Base-by-base conservation (phyloP, 2,329 filamentous ascomycete genomes). In the Fusarium subtropicale region DNA sequence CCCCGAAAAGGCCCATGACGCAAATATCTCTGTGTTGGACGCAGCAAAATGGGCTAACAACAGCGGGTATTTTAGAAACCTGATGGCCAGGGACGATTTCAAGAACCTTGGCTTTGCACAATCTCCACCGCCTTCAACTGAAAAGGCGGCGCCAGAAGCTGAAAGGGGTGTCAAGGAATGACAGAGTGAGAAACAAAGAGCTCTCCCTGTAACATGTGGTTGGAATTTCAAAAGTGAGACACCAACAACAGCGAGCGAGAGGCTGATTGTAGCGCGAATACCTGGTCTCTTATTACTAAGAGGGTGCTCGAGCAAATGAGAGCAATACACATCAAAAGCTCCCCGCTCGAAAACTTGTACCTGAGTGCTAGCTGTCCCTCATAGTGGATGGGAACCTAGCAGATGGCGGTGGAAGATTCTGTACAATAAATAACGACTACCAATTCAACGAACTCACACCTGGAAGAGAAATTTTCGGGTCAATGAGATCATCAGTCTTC, bases 81-180 rank as follows among this genome's bases (percentile, higher is more conserved):
- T 99, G 33, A 99, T 99, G 96, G 94, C 94, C 10, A 93, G 88
- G 72, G 96, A 99, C 76, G 92, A 97, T 63, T 96, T 98, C 80
- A 93, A 92, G 80, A 99, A 99, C 76, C 83, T 99, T 41, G 96
- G 96, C 0, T 96, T 97, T 73, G 74, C 84, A 46, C 75, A 78
- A 47, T 64, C 71, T 57, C 59, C 68, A 63, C 67, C 71, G 24
- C 59, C 66, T 54, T 67, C 72, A 39, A 15, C 33, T 51, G 60
- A 41, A 64, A 73, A 63, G 60, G 68, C 74, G 61, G 70, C 75
- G 46, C 70, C 77, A 20, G 76, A 78, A 70, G 78, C 76, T 15
- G 76, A 79, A 71, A 79, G 76, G 55, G 75, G 74, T 45, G 74
- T 76, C 62, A 81, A 80, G 69, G 80, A 79, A 44, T 60, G 26